phyloP scores from a whole-genome alignment of 2,329 filamentous ascomycete species.

The Cordyceps fumosorosea region DNA sequence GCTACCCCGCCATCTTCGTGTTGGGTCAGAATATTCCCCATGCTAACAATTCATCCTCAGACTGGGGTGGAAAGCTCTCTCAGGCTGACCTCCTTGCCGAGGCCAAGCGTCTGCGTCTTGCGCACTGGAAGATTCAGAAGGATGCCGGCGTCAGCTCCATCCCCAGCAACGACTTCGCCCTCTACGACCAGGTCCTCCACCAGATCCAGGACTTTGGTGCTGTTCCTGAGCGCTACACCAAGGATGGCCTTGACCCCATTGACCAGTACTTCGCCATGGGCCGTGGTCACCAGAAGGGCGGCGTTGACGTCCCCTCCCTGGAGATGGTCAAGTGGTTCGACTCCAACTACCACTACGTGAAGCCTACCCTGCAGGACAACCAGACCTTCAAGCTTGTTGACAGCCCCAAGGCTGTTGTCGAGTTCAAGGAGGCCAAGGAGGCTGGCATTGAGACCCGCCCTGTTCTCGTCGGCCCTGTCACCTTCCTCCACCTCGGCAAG shows the following conservation, averaged over 20 bases:
- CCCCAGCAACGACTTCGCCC: slow-evolving; percentile 98
- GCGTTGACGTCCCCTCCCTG: slow-evolving; percentile 85
- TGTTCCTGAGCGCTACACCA: slow-evolving; percentile 87
- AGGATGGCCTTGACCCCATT: slow-evolving; percentile 77
- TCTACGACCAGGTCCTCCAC: slow-evolving; percentile 95
- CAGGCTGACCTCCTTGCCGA: slow-evolving; percentile 85
- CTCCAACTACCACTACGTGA: slow-evolving; percentile 99
- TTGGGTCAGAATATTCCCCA: not conserved
- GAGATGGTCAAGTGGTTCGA: slow-evolving; percentile 99
- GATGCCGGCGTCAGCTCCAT: slow-evolving; percentile 95
- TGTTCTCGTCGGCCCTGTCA: slow-evolving; percentile 91
- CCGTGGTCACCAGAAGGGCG: slow-evolving; percentile 92
- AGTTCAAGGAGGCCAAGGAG: slow-evolving; percentile 97
- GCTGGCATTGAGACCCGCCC: slow-evolving; percentile 89
- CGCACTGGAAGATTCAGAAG: slow-evolving; percentile 99
- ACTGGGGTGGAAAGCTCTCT: slow-evolving; percentile 91
- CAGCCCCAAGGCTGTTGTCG: slow-evolving; percentile 86
- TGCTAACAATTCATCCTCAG: slow-evolving; percentile 23
- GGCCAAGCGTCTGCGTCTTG: slow-evolving; percentile 92
- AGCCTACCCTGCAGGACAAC: slow-evolving; percentile 94
- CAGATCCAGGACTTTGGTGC: slow-evolving; percentile 98
- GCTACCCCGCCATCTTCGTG: not conserved
- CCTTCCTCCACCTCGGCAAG: slow-evolving; percentile 96
- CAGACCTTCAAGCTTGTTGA: slow-evolving; percentile 87
- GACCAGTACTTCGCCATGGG: slow-evolving; percentile 99